Evolutionary conservation across 2,329 filamentous ascomycete species (phyloP), one percentile per base, ranked within the genome.

Genomic region (Pseudogymnoascus sp.): DNA sequence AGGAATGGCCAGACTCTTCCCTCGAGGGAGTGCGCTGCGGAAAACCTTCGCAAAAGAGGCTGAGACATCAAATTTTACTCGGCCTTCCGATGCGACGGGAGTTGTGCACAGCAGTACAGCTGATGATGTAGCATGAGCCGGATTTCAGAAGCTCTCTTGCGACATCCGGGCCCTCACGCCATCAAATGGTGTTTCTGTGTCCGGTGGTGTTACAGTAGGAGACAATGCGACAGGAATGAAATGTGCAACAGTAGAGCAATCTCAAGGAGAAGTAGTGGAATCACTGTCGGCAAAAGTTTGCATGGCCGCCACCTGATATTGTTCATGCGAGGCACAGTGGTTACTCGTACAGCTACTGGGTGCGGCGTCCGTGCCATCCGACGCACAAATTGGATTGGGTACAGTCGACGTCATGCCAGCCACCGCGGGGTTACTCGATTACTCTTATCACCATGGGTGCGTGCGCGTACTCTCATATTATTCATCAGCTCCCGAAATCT

Each of bases 31-130:
- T 56, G 50, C 34, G 28, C 50, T 34, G 50, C 50, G 16, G 28
- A 56, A 8, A 21, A 56, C n/a, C 50, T 7, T 56, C n/a, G 50
- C 28, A 34, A 36, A 21, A 34, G 50, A 56, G 50, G 50, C 50
- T 56, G 50, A 56, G 50, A 56, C 50, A 56, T 56, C 50, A 56
- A 56, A 56, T 34, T 34, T 56, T 56, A 56, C 50, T 56, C 50
- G 28, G 28, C 10, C 6, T 56, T 56, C 28, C n/a, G 28, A 3
- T 34, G 28, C 25, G 50, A n/a, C 28, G 50, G 4, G 28, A 12
- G 50, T 34, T 56, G 28, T 34, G 50, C 16, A 21, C 50, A 21
- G 23, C n/a, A 21, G 50, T 56, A 56, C n/a, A 16, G 36, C 50
- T 34, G 10, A 16, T 50, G 46, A 56, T 56, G 46, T 34, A 56